Percentiles rank a stretch among this genome's conserved stretches.
Conservation (phyloP, 2,329 filamentous ascomycete genomes). For the Phyllosticta citribraziliensis region DNA sequence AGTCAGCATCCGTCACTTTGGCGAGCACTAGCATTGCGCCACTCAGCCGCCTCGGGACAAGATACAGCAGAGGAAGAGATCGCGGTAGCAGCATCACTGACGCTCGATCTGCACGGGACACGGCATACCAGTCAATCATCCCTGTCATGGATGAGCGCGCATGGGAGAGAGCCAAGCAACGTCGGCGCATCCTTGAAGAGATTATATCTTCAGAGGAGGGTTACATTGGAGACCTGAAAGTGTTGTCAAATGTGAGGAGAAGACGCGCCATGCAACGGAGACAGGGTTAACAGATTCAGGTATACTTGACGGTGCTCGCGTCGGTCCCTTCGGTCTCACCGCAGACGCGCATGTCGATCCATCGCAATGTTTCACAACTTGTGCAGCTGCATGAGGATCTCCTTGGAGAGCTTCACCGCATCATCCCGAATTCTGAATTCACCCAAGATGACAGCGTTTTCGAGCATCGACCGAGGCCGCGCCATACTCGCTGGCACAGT, state of each 20-base stretch:
- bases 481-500: conserved; percentile 40
- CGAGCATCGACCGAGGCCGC: conserved; percentile 19
- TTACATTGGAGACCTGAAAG: conserved; percentile 80
- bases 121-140: conserved; percentile 32
- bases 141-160: conserved; percentile 53
- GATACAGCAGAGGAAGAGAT: conserved; percentile 34
- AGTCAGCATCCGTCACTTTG: conserved; percentile 70
- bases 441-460: conserved; percentile 21
- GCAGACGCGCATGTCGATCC: conserved; percentile 61
- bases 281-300: conserved; percentile 17
- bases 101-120: conserved; percentile 52
- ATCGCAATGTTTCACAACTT: conserved; percentile 69
- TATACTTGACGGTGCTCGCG: conserved; percentile 50
- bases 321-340: conserved; percentile 57
- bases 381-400: conserved; percentile 76
- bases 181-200: conserved; percentile 75
- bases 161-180: conserved; percentile 61
- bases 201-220: conserved; percentile 76
- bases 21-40: conserved; percentile 60
- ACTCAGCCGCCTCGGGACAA: conserved; percentile 46
- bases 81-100: conserved; percentile 51
- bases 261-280: background rate
- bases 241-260: conserved; percentile 64
- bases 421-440: conserved; percentile 55
- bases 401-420: conserved; percentile 60